These are phyloP conservation scores for Pythium folliculosum DNA, from an alignment of 352 stramenopile species.

Conservation along the genomic window DNA sequence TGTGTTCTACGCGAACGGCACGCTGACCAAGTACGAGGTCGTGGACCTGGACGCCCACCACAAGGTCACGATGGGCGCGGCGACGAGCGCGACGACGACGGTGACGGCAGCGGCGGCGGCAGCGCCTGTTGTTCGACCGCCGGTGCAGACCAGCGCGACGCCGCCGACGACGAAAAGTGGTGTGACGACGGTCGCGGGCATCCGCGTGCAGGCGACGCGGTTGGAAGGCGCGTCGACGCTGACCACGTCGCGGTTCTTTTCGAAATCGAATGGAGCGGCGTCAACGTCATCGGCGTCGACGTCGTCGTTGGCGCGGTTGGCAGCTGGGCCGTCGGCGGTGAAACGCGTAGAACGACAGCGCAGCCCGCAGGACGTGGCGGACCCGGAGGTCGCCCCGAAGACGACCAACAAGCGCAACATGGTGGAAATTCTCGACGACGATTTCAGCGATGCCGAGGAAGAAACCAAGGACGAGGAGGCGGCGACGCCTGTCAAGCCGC, in stretches of 20 bases:
- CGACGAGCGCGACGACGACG: conserved; percentile 35
- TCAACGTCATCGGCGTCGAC: not conserved
- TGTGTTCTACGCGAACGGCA: conserved; percentile 82
- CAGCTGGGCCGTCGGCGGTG: not conserved
- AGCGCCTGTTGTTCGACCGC: conserved; percentile 3
- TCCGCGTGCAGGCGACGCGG: conserved; percentile 31
- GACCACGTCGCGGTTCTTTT: conserved; percentile 28
- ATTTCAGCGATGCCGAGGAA: conserved; percentile 29
- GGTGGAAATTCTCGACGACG: conserved; percentile 35
- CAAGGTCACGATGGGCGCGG: conserved; percentile 38
- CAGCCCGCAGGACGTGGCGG: conserved; percentile 36
- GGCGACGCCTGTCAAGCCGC: conserved; percentile 37
- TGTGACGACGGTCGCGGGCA: conserved; percentile 28
- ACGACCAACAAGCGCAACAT: conserved; percentile 32
- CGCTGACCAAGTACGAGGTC: conserved; percentile 84
- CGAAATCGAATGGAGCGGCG: conserved; percentile 6
- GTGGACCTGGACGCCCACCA: conserved; percentile 44
- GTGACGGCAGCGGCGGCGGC: conserved; percentile 31
- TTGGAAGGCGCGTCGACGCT: conserved; percentile 16
- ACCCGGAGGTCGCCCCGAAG: conserved; percentile 22
- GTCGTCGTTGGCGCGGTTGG: conserved; percentile 15
- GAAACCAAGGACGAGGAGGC: conserved; percentile 41
- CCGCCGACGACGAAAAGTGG: conserved; percentile 1
- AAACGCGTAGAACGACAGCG: conserved; percentile 24
- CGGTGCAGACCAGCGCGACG: not conserved